Percentiles rank a stretch among this genome's conserved stretches.
phyloP scores from a whole-genome alignment of 768 basidiomycete genomes.

The Terana coerulea region DNA sequence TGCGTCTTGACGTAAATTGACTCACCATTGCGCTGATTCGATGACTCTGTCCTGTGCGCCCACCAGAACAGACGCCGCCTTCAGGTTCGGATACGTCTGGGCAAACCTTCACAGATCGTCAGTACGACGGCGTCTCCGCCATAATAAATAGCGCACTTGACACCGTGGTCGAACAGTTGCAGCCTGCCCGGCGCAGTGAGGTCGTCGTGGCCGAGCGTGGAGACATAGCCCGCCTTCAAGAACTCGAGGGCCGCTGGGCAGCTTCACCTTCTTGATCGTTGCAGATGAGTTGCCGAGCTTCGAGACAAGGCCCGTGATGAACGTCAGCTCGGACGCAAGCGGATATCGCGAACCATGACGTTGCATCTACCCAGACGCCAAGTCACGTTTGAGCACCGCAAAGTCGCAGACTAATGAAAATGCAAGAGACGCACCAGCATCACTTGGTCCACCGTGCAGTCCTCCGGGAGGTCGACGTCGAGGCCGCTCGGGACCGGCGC shows the following conservation, averaged over 20 bases:
- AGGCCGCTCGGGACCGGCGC: conserved; percentile 28
- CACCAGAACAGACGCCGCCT: conserved; percentile 24
- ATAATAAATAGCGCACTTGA: conserved; percentile 24
- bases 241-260: conserved; percentile 34
- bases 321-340: conserved; percentile 28
- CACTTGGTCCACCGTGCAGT: conserved; percentile 38
- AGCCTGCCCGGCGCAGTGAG: conserved; percentile 34
- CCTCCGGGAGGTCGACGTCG: conserved; percentile 28
- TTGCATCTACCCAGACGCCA: conserved; percentile 30
- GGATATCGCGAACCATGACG: conserved; percentile 40
- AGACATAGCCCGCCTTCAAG: conserved; percentile 34
- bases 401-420: neutral
- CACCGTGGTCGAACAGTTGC: conserved; percentile 39
- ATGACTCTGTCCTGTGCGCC: conserved; percentile 32
- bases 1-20: too few species aligned
- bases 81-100: conserved; percentile 28
- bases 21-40: too few species aligned
- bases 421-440: conserved; percentile 28
- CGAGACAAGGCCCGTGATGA: conserved; percentile 30
- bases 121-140: neutral
- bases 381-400: too few species aligned
- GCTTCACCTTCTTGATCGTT: conserved; percentile 23
- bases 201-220: conserved; percentile 31
- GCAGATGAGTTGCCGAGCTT: conserved; percentile 27
- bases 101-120: conserved; percentile 21